Evolutionary conservation across 345 rosid species (phyloP), one percentile per base, ranked within the genome.

Genomic region (Hibiscus syriacus): DNA sequence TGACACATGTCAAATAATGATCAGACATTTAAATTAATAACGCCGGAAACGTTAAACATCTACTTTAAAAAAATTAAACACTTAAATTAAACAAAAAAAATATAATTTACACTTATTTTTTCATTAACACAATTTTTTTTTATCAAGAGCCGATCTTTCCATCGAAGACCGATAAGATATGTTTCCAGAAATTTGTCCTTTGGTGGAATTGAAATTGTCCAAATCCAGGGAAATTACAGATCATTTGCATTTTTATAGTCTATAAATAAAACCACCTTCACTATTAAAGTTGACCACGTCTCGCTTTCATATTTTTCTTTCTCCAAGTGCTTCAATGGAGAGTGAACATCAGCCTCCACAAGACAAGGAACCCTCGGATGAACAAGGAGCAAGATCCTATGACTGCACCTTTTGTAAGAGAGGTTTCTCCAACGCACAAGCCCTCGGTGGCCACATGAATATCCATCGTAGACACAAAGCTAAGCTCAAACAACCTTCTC

Each of bases 361-460:
- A 50, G 81, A 70, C 55, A 14, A 73, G 34, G 61, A 6, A 23
- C 32, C 62, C 34, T 39, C 76, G 32, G 80, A 78, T 10, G 81
- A 71, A 38, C 76, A 61, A 60, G 66, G 30, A 48, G 14, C 67
- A 30, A 86, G 90, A 76, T 81, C 88, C 56, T 90, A 90, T 45
- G 84, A 83, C 63, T 92, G 98, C 74, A 78, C 77, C 65, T 92
- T 87, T 68, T 92, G 98, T 79, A 85, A 84, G 82, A 85, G 95
- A 76, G 97, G 98, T 14, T 92, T 92, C 79, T 81, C 95, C 23
- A 92, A 81, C 74, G 96, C 98, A 36, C 98, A 90, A 72, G 98
- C 96, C 61, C 78, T 92, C 9, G 98, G 98, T 0, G 96, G 96
- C 4, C 98, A 92, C 80, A 90, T 92, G 98, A 92, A 92, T 71